Evolutionary conservation across 2,329 filamentous ascomycete species (phyloP), one percentile per base, ranked within the genome.

Genomic region (Ceratocystis harringtonii): DNA sequence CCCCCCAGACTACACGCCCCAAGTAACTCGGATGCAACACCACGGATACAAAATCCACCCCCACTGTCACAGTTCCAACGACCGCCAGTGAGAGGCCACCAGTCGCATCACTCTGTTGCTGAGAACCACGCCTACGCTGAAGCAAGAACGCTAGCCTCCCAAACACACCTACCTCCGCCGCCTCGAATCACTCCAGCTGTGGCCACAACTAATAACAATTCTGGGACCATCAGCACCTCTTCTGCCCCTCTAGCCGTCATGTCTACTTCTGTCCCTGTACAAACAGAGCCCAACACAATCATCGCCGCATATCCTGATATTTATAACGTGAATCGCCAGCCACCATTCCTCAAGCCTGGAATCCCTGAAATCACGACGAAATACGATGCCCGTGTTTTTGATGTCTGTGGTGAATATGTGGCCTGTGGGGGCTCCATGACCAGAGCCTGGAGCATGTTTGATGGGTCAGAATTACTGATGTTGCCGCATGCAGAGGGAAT

Each of bases 391-490:
- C 86, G 90, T 52, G 79, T 91, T 36, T 86, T 96, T 72, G 92
- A 94, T 68, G 85, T 95, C 2, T 96, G 90, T 72, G 94, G 94
- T 6, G 87, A 92, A 69, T 86, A 88, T 69, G 85, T 94, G 6
- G 96, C 90, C 73, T 92, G 92, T 0, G 90, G 88, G 17, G 94
- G 92, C 4, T 87, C 89, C 69, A 80, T 94, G 68, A 97, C 92
- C 1, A 84, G 90, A 68, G 89, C 92, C 0, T 99, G 94, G 92
- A 92, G 86, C 72, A 75, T 96, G 28, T 77, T 85, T 10, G 90
- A 90, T 64, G 92, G 92, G 1, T 89, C 95, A 70, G 80, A 89
- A 62, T 72, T 95, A 15, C 83, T 95, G 80, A 94, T 85, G 70
- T 76, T 96, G 69, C 82, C 85, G 63, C 92, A 96, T 73, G 88